These are phyloP conservation scores for Acidiella bohemica DNA, from an alignment of 495 filamentous ascomycete species.

Conservation along the genomic window DNA sequence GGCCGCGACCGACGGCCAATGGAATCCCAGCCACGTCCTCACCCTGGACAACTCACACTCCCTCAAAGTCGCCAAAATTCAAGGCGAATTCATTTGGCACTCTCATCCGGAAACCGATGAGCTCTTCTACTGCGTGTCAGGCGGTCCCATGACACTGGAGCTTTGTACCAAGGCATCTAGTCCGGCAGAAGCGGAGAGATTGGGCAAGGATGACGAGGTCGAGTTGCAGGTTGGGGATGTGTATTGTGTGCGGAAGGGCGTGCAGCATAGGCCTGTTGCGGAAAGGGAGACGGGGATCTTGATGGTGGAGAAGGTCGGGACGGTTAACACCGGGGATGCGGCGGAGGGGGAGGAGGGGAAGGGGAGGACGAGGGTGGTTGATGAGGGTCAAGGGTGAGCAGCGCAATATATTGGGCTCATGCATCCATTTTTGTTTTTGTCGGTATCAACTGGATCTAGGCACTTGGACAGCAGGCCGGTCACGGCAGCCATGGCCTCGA, in stretches of 20 bases:
- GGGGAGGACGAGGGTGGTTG: too few relatives aligned
- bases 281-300: constrained; percentile 4
- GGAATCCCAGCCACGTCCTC: constrained; percentile 16
- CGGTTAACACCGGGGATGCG: constrained; percentile 12
- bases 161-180: neutral
- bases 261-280: constrained; percentile 17
- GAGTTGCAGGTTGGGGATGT: constrained; percentile 17
- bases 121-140: constrained; percentile 26
- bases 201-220: constrained; percentile 11
- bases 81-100: constrained; percentile 31
- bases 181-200: constrained; percentile 9
- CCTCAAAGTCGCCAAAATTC: constrained; percentile 28
- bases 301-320: constrained; percentile 13
- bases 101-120: constrained; percentile 30
- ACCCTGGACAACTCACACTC: constrained; percentile 15
- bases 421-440: too few relatives aligned
- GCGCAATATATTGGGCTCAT: too few relatives aligned
- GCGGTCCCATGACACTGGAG: constrained; percentile 22
- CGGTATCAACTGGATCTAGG: too few relatives aligned
- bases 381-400: too few relatives aligned
- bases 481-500: too few relatives aligned
- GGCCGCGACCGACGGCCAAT: too few relatives aligned
- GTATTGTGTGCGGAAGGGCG: constrained; percentile 14
- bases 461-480: too few relatives aligned
- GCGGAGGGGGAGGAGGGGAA: constrained; percentile 4